phyloP scores from a whole-genome alignment of 2,329 filamentous ascomycete species.

The Fusarium sp. region DNA sequence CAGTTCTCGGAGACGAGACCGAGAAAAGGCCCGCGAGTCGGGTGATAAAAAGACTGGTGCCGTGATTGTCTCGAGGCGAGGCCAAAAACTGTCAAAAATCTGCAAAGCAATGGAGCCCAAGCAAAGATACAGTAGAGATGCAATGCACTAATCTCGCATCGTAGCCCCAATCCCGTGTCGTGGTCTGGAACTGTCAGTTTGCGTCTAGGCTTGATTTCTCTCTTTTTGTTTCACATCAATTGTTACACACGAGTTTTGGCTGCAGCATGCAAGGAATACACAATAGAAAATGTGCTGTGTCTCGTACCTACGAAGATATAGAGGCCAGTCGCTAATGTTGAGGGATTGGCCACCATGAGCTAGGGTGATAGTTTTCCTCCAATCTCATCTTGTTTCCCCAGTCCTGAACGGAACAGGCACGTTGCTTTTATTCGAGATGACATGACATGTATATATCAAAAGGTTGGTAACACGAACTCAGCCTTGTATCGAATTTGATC shows the following conservation, averaged over 20 bases:
- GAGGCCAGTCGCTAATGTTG: constrained; percentile 25
- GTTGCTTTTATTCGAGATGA: constrained; percentile 16
- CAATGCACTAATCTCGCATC: constrained; percentile 17
- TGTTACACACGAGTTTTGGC: constrained; percentile 28
- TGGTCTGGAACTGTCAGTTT: constrained; percentile 21
- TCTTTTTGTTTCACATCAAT: constrained; percentile 27
- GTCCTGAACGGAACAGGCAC: constrained; percentile 16
- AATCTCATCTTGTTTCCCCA: constrained; percentile 28
- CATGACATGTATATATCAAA: not conserved
- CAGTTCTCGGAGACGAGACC: constrained; percentile 27
- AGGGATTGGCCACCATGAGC: constrained; percentile 40
- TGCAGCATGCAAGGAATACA: constrained; percentile 46
- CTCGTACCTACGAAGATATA: constrained; percentile 12
- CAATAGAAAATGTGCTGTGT: constrained; percentile 12
- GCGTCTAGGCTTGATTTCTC: constrained; percentile 19
- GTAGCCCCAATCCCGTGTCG: constrained; percentile 7
- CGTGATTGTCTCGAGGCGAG: constrained; percentile 22
- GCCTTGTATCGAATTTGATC: constrained; percentile 25
- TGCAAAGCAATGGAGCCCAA: constrained; percentile 39
- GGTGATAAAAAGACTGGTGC: constrained; percentile 31
- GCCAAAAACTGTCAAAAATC: constrained; percentile 29
- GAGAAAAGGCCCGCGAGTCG: constrained; percentile 35
- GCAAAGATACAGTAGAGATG: constrained; percentile 1
- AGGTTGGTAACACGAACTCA: constrained; percentile 38
- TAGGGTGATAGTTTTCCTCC: constrained; percentile 33